These are phyloP conservation scores for Ustilago nuda DNA, from an alignment of 1,284 basidiomycete species.

Conservation along the genomic window DNA sequence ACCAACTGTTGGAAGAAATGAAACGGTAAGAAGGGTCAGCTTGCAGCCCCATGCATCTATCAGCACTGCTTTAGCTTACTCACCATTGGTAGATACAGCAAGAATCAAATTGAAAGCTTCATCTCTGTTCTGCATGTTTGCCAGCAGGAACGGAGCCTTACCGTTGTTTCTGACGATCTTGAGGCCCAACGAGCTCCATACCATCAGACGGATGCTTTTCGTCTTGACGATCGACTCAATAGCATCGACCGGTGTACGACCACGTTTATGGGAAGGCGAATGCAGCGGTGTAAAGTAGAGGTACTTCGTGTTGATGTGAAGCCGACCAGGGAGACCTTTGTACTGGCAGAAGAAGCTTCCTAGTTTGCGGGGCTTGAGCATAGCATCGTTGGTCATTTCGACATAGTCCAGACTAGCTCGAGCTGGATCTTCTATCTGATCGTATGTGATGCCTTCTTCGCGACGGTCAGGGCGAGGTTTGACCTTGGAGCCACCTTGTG, in stretches of 20 bases:
- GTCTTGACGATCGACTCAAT: slow-evolving; percentile 66
- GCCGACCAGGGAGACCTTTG: slow-evolving; percentile 63
- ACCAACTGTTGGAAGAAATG: slow-evolving; percentile 8
- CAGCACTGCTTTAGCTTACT: not conserved
- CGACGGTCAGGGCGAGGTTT: slow-evolving; percentile 39
- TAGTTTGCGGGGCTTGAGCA: slow-evolving; percentile 58
- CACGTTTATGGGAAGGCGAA: slow-evolving; percentile 50
- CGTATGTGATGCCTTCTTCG: slow-evolving; percentile 45
- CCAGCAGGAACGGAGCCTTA: slow-evolving; percentile 54
- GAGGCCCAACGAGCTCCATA: slow-evolving; percentile 64
- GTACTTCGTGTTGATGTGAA: slow-evolving; percentile 61
- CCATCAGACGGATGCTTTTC: slow-evolving; percentile 55
- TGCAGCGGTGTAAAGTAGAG: slow-evolving; percentile 66
- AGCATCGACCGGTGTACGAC: slow-evolving; percentile 57
- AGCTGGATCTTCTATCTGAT: slow-evolving; percentile 45
- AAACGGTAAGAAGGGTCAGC: not conserved
- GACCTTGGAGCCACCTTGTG: slow-evolving; percentile 19
- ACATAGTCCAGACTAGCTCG: slow-evolving; percentile 49
- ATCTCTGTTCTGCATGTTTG: slow-evolving; percentile 65
- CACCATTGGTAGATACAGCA: slow-evolving; percentile 53
- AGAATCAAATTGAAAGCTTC: slow-evolving; percentile 67
- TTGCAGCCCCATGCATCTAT: not conserved
- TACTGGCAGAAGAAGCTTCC: slow-evolving; percentile 68
- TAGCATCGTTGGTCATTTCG: slow-evolving; percentile 38
- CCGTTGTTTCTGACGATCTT: slow-evolving; percentile 61